A percentile compares a stretch with the other conserved stretches of the same genome.
phyloP scores from a whole-genome alignment of 2,329 filamentous ascomycete species.

The Dactylella cylindrospora region DNA sequence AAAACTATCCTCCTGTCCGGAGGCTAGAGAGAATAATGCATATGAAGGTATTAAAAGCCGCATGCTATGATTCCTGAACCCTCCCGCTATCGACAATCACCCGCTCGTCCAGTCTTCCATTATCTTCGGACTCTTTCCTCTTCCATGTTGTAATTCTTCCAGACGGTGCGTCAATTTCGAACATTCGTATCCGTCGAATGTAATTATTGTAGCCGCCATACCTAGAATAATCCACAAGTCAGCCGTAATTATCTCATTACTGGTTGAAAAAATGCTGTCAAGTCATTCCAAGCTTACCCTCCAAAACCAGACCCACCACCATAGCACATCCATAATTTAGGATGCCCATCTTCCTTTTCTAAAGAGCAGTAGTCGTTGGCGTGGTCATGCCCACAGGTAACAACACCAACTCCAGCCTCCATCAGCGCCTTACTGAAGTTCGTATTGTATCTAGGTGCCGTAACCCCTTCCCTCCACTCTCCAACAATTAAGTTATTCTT shows the following conservation, averaged over 20 bases:
- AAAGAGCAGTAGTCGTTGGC: constrained; percentile 95
- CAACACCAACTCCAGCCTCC: constrained; percentile 67
- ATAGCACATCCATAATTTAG: constrained; percentile 95
- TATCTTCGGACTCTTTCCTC: constrained; percentile 67
- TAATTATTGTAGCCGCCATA: constrained; percentile 85
- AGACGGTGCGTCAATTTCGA: constrained; percentile 89
- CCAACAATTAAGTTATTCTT: constrained; percentile 65
- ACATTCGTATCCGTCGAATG: constrained; percentile 79
- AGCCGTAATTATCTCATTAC: constrained; percentile 1
- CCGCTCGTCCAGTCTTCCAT: constrained; percentile 63
- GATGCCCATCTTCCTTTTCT: constrained; percentile 57
- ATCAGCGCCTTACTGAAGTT: constrained; percentile 89
- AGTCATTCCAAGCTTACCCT: constrained; percentile 59
- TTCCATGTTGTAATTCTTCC: constrained; percentile 91
- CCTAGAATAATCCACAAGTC: constrained; percentile 8
- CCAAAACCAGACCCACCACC: constrained; percentile 89
- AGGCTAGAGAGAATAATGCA: not conserved
- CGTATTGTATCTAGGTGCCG: constrained; percentile 84
- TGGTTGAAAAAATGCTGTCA: not conserved
- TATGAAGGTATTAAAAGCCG: too few relatives aligned
- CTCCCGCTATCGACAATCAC: constrained; percentile 66
- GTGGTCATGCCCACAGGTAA: constrained; percentile 81
- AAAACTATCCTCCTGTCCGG: too few relatives aligned
- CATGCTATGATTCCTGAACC: constrained; percentile 21
- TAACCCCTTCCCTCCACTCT: constrained; percentile 77